phyloP scores from a whole-genome alignment of 78 protist genomes.

The Pelomyxa schiedti region DNA sequence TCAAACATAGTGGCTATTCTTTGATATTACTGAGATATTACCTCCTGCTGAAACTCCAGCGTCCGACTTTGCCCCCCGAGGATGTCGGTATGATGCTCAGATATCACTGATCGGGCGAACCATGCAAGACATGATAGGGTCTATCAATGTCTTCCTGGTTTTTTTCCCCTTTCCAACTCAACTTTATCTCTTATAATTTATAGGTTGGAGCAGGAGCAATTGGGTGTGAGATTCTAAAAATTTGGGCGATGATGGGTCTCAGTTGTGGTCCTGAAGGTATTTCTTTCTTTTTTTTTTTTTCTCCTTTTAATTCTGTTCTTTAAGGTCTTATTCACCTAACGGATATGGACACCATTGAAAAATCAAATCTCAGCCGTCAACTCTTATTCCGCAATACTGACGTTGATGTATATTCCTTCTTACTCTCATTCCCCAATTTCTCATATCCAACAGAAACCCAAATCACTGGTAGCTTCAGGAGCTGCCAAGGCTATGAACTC shows the following conservation, averaged over 20 bases:
- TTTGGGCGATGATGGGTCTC: constrained; percentile 85
- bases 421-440: too few relatives aligned
- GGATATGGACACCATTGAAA: constrained; percentile 96
- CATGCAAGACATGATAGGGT: constrained; percentile 16
- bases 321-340: constrained; percentile 74
- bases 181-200: too few relatives aligned
- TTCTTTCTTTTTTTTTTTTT: too few relatives aligned
- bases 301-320: too few relatives aligned
- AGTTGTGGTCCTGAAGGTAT: constrained; percentile 50
- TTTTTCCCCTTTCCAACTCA: too few relatives aligned
- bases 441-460: constrained; percentile 65
- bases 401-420: too few relatives aligned
- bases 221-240: constrained; percentile 93
- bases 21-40: constrained; percentile 70
- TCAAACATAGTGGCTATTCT: constrained; percentile 57
- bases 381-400: constrained; percentile 87
- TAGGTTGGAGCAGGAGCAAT: too few relatives aligned
- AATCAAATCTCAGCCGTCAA: constrained; percentile 90
- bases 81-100: constrained; percentile 85
- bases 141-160: background rate
- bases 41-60: constrained; percentile 39
- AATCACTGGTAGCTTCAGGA: constrained; percentile 84
- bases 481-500: constrained; percentile 92
- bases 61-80: constrained; percentile 25
- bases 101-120: constrained; percentile 75